Evolutionary conservation across 1,139 yeast species (phyloP).

Genomic region (Hanseniaspora sp.): DNA sequence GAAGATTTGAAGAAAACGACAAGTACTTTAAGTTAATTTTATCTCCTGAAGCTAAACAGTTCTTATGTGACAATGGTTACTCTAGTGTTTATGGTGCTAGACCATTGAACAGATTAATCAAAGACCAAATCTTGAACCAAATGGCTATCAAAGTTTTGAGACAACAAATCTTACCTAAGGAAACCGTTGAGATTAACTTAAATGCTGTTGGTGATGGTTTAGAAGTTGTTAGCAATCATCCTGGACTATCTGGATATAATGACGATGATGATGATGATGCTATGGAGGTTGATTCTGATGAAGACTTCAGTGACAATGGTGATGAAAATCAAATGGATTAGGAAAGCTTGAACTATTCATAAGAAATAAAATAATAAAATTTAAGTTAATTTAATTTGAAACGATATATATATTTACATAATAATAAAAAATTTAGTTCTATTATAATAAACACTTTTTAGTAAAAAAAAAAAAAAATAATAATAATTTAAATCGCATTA

Average conservation of each 20-base stretch:
- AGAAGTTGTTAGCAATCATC: slow-evolving; percentile 79
- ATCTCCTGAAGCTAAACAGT: slow-evolving; percentile 64
- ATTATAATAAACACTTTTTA: too few relatives aligned
- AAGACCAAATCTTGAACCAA: slow-evolving; percentile 71
- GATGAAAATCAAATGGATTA: slow-evolving; percentile 11
- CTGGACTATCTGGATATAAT: slow-evolving; percentile 34
- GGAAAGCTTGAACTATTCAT: not conserved
- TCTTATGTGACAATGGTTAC: slow-evolving; percentile 74
- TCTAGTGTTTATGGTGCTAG: slow-evolving; percentile 93
- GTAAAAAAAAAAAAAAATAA: too few relatives aligned
- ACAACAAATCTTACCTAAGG: slow-evolving; percentile 83
- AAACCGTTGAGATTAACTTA: slow-evolving; percentile 55
- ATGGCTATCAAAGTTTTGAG: slow-evolving; percentile 79
- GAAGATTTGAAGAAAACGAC: slow-evolving; percentile 73
- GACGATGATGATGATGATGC: slow-evolving; percentile 40
- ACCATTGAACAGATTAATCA: slow-evolving; percentile 89
- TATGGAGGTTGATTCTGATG: slow-evolving; percentile 34
- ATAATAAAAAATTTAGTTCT: not conserved
- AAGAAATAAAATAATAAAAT: too few relatives aligned
- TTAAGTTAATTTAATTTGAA: not conserved
- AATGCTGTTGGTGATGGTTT: slow-evolving; percentile 56
- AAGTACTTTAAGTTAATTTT: slow-evolving; percentile 61
- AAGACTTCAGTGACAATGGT: slow-evolving; percentile 15
- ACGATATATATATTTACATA: not conserved
- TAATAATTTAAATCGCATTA: too few relatives aligned